A percentile compares a stretch with the other conserved stretches of the same genome.
phyloP scores from a whole-genome alignment of 108 stramenopile genomes.

The Mediolabrus comicus region DNA sequence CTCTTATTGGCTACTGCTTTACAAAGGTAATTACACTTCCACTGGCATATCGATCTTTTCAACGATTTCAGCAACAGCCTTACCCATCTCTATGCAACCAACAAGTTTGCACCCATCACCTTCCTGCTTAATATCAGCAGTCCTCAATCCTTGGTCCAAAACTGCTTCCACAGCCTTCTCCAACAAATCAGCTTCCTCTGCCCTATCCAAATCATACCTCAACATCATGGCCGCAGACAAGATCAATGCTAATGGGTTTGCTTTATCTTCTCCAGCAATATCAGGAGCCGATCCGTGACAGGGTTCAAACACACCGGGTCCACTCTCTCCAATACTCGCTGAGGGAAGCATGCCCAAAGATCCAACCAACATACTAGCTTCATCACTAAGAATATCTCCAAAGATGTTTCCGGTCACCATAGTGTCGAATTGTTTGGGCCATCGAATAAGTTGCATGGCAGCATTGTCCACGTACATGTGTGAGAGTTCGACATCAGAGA shows the following conservation, averaged over 20 bases:
- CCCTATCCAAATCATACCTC: constrained; percentile 90
- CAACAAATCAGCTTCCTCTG: constrained; percentile 83
- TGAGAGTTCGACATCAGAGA: constrained; percentile 88
- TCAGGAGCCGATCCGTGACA: constrained; percentile 98
- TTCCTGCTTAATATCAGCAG: constrained; percentile 93
- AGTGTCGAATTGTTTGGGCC: constrained; percentile 98
- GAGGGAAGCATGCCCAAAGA: constrained; percentile 97
- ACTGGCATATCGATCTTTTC: constrained; percentile 46
- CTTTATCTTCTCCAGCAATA: constrained; percentile 96
- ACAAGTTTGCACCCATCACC: constrained; percentile 84
- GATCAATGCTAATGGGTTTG: constrained; percentile 98
- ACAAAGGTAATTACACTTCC: constrained; percentile 8
- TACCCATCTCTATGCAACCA: constrained; percentile 89
- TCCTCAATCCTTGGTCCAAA: constrained; percentile 87
- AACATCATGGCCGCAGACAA: constrained; percentile 98
- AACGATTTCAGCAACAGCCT: constrained; percentile 72
- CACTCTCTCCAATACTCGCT: constrained; percentile 94
- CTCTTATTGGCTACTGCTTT: neutral
- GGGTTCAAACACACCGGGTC: constrained; percentile 98
- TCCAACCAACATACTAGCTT: constrained; percentile 97
- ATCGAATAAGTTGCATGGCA: constrained; percentile 98
- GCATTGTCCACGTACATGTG: constrained; percentile 99
- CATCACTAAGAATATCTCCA: constrained; percentile 98
- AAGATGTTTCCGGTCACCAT: constrained; percentile 98
- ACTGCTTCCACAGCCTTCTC: constrained; percentile 91